Percentiles rank a stretch among this genome's conserved stretches.
Conservation (phyloP, 2,329 filamentous ascomycete species). For the Fusarium sp. region DNA sequence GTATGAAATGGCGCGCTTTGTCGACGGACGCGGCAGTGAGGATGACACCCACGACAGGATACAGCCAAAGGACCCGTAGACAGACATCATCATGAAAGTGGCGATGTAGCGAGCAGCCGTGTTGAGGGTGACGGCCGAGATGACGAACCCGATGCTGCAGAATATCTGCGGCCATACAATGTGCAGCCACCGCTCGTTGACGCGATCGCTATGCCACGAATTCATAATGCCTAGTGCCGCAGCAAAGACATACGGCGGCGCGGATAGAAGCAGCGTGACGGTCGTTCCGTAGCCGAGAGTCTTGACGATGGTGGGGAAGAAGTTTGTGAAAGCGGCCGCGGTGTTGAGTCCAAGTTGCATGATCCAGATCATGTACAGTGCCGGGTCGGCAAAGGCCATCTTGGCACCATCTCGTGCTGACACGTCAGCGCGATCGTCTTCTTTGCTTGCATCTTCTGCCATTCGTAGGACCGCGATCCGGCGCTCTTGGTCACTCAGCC, state of each 20-base stretch:
- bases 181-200: slow-evolving; percentile 8
- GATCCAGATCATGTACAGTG: slow-evolving; percentile 16
- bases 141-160: slow-evolving; percentile 11
- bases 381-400: slow-evolving; percentile 11
- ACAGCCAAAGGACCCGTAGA: slow-evolving; percentile 15
- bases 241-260: slow-evolving; percentile 13
- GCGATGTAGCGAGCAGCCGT: slow-evolving; percentile 15
- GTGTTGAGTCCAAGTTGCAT: slow-evolving; percentile 21
- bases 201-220: slow-evolving; percentile 13
- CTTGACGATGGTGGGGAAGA: slow-evolving; percentile 17
- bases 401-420: slow-evolving; percentile 5
- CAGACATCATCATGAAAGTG: slow-evolving; percentile 22
- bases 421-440: slow-evolving; percentile 5
- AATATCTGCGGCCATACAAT: slow-evolving; percentile 17
- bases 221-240: slow-evolving; percentile 5
- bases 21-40: slow-evolving; percentile 6
- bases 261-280: slow-evolving; percentile 9
- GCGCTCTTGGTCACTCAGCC: slow-evolving; percentile 13
- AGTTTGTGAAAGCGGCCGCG: slow-evolving; percentile 10
- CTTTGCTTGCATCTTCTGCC: slow-evolving; percentile 12
- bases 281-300: slow-evolving; percentile 7
- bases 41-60: slow-evolving; percentile 17
- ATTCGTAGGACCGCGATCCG: slow-evolving; percentile 7
- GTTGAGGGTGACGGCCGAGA: slow-evolving; percentile 9
- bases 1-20: slow-evolving; percentile 13